These are phyloP conservation scores for Solanum bulbocastanum DNA, from an alignment of 257 asterid species.

Conservation along the genomic window DNA sequence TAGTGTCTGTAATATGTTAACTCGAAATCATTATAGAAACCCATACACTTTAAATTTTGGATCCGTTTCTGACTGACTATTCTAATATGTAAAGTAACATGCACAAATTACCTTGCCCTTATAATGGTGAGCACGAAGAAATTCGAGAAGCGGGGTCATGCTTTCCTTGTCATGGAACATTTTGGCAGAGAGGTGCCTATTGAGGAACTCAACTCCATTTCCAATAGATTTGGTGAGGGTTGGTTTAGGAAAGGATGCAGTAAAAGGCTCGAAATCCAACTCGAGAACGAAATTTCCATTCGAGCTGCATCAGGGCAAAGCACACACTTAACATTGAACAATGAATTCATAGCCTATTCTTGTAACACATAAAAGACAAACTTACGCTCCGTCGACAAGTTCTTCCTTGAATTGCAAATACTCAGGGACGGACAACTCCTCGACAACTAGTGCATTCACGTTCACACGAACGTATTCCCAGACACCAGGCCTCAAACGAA, in stretches of 20 bases:
- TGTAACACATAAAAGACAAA: not conserved
- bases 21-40: not conserved
- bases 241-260: constrained; percentile 85
- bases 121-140: constrained; percentile 66
- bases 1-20: not conserved
- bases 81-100: not conserved
- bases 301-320: constrained; percentile 29
- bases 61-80: not conserved
- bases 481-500: constrained; percentile 89
- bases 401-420: constrained; percentile 83
- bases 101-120: constrained; percentile 58
- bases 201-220: constrained; percentile 94
- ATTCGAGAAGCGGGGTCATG: constrained; percentile 89
- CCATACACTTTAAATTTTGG: no score
- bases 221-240: constrained; percentile 96
- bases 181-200: constrained; percentile 90
- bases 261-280: constrained; percentile 91
- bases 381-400: constrained; percentile 77
- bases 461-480: constrained; percentile 84
- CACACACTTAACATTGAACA: not conserved
- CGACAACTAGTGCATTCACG: constrained; percentile 52
- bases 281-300: constrained; percentile 82
- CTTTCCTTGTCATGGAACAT: constrained; percentile 94
- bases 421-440: constrained; percentile 75
- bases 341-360: not conserved